Evolutionary conservation across 148 eudicot species (phyloP).

Genomic region (Camellia sinensis): DNA sequence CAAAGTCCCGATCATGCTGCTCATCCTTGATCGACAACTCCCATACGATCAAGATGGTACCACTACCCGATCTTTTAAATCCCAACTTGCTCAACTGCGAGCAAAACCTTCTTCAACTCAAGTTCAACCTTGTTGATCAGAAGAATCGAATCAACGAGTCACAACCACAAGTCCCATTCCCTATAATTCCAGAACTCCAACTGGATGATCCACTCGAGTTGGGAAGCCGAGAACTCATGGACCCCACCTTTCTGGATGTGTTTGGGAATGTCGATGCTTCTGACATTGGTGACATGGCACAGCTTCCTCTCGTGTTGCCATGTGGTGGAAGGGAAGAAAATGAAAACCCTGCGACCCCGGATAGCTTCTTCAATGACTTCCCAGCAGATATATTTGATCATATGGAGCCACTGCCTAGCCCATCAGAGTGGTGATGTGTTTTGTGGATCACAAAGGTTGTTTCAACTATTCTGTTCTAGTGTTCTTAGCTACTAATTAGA

Average conservation of each 20-base stretch:
- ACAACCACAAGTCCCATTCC: constrained; percentile 19
- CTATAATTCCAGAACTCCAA: constrained; percentile 21
- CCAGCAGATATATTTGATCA: constrained; percentile 76
- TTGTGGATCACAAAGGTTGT: neutral
- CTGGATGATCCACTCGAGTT: constrained; percentile 23
- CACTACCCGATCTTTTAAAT: constrained; percentile 17
- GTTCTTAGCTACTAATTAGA: neutral
- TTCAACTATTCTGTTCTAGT: neutral
- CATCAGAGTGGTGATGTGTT: constrained; percentile 43
- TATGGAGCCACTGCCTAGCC: constrained; percentile 62
- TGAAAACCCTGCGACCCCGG: constrained; percentile 34
- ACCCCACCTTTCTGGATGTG: constrained; percentile 32
- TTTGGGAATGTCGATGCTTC: constrained; percentile 29
- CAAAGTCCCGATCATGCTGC: constrained; percentile 22
- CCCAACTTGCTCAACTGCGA: constrained; percentile 19
- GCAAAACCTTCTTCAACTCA: constrained; percentile 20
- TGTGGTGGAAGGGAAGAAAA: constrained; percentile 20
- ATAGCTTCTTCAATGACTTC: constrained; percentile 68
- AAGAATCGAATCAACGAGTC: constrained; percentile 14
- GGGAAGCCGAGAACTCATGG: constrained; percentile 42
- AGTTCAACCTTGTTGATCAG: constrained; percentile 20
- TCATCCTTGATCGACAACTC: constrained; percentile 17
- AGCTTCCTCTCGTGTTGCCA: constrained; percentile 20
- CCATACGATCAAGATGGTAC: constrained; percentile 25
- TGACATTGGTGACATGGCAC: constrained; percentile 20